phyloP scores from a whole-genome alignment of 2,329 filamentous ascomycete species.

The Paecilomyces niveus region DNA sequence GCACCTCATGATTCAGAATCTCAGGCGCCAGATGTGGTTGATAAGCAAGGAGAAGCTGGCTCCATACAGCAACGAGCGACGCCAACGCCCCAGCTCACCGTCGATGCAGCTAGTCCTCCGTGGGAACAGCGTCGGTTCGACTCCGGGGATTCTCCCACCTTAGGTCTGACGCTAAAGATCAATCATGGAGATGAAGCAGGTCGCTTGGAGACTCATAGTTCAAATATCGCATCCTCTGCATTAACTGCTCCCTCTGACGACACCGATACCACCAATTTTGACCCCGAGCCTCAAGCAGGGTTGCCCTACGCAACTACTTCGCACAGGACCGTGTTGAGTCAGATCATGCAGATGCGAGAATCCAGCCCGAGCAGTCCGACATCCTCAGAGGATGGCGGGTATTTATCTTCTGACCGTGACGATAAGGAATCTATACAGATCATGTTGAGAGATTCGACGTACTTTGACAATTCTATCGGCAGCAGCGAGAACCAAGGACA shows the following conservation, averaged over 20 bases:
- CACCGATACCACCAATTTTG: constrained; percentile 57
- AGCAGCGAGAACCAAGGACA: constrained; percentile 24
- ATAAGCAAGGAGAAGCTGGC: not conserved
- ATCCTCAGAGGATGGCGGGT: constrained; percentile 32
- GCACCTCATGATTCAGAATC: not conserved
- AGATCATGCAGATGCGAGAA: constrained; percentile 44
- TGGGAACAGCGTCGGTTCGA: not conserved
- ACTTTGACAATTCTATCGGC: constrained; percentile 26
- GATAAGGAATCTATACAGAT: constrained; percentile 51
- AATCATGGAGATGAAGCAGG: not conserved
- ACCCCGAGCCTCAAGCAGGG: constrained; percentile 64
- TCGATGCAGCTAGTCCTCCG: constrained; percentile 1
- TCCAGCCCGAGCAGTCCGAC: constrained; percentile 34
- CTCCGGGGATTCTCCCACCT: constrained; percentile 33
- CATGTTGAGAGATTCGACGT: constrained; percentile 44
- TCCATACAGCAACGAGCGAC: not conserved
- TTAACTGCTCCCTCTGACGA: constrained; percentile 53
- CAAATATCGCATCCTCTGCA: constrained; percentile 52
- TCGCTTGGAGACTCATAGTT: constrained; percentile 12
- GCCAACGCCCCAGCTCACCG: constrained; percentile 1
- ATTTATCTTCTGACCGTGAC: constrained; percentile 39
- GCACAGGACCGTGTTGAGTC: constrained; percentile 38
- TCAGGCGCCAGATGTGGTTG: not conserved
- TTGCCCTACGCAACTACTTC: constrained; percentile 28
- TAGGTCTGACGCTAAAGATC: constrained; percentile 22